A percentile compares a stretch with the other conserved stretches of the same genome.
Evolutionary conservation across 1,284 basidiomycete genomes (phyloP).

Genomic region (Heterobasidion irregulare): DNA sequence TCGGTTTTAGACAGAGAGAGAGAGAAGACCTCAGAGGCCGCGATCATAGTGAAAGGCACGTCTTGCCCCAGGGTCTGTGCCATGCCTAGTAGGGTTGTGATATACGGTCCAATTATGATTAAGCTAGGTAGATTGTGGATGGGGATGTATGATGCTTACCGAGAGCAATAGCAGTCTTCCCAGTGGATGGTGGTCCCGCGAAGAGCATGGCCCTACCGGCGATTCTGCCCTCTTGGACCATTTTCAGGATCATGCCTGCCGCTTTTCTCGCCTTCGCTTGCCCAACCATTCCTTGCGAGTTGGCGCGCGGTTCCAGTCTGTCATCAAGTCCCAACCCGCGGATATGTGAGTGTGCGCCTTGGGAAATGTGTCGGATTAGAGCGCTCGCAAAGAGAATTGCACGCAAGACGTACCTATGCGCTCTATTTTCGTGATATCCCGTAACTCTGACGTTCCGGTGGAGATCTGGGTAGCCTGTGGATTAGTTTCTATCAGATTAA

Average conservation of each 20-base stretch:
- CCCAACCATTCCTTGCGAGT: slow-evolving; percentile 94
- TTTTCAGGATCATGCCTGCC: slow-evolving; percentile 94
- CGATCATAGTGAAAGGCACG: slow-evolving; percentile 96
- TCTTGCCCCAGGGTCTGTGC: slow-evolving; percentile 90
- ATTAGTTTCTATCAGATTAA: background rate
- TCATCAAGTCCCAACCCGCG: slow-evolving; percentile 92
- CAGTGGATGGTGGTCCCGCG: slow-evolving; percentile 92
- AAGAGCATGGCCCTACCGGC: slow-evolving; percentile 94
- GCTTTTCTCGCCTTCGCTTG: slow-evolving; percentile 94
- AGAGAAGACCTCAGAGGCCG: slow-evolving; percentile 95
- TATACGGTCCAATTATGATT: too few species aligned
- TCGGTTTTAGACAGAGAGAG: slow-evolving; percentile 98
- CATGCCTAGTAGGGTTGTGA: slow-evolving; percentile 58
- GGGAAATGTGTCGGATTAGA: slow-evolving; percentile 6
- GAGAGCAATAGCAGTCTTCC: slow-evolving; percentile 97
- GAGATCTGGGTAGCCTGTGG: slow-evolving; percentile 59
- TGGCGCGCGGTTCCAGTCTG: slow-evolving; percentile 79
- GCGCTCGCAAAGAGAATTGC: background rate
- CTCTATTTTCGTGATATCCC: slow-evolving; percentile 94
- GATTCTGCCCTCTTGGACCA: slow-evolving; percentile 95
- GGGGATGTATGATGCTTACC: slow-evolving; percentile 37
- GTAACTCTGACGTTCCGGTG: slow-evolving; percentile 66
- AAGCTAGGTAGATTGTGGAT: background rate
- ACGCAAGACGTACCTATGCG: slow-evolving; percentile 63
- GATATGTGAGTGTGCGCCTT: slow-evolving; percentile 97